Evolutionary conservation across 1,284 basidiomycete genomes (phyloP), one percentile per base, ranked within the genome.

Genomic region (Wallemia mellicola): DNA sequence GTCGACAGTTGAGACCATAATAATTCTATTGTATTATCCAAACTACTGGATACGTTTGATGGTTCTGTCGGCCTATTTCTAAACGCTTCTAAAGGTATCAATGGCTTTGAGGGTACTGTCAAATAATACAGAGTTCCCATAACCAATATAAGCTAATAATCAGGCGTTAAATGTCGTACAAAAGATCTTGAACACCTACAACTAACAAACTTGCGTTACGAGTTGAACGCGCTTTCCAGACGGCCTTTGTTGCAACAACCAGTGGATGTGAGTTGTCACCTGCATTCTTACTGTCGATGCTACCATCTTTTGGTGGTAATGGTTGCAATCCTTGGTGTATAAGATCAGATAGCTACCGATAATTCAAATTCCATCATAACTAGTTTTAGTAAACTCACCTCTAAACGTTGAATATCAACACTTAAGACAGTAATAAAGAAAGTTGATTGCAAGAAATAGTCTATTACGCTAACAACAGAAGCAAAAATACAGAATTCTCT

Each of bases 401-500:
- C 87, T 26, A 92, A 72, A 57, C 87, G 80, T 64, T 89, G 86
- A 60, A 91, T 79, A 71, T 92, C 87, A 65, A 92, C 88, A 2
- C 83, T 84, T 25, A 92, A 72, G 22, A 92, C 84, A 19, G 87
- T 83, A 64, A 87, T 75, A 69, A 91, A 92, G 70, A 91, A 88
- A 0, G 86, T 88, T 68, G 91, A 85, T 24, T 88, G 83, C 60
- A 92, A 73, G 70, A 89, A 94, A 84, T 87, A 96, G 69, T 96
- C 91, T 27, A 88, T 87, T 32, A 95, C 81, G 32, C 96, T 77
- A 5, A 94, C 86, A 28, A 94, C 87, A 54, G 89, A 82, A 0
- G 88, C 87, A 68, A 96, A 95, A 2, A 81, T 76, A 70, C 89
- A 94, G 67, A 95, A 94, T 67, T 96, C 87, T 58, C 83, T 78